Evolutionary conservation across 768 basidiomycete species (phyloP).

Genomic region (Mrakia hoshinonis): DNA sequence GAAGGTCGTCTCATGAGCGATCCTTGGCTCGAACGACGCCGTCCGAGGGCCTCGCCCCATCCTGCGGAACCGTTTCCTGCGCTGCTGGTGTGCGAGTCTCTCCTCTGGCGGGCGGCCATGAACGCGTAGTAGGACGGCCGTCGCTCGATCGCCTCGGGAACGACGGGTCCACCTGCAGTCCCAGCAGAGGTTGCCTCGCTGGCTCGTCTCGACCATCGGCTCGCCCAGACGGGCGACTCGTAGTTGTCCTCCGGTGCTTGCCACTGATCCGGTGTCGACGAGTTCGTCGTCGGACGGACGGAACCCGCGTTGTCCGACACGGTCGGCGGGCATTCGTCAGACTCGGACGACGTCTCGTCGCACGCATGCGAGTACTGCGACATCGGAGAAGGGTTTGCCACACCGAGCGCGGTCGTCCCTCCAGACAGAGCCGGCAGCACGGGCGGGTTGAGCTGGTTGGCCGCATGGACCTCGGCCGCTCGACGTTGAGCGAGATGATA

Average conservation of each 20-base stretch:
- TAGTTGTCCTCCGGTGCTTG: conserved; percentile 12
- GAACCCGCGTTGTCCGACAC: background rate
- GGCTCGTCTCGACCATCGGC: conserved; percentile 4
- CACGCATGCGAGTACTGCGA: conserved; percentile 14
- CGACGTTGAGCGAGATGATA: conserved; percentile 12
- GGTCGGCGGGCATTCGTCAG: conserved; percentile 1
- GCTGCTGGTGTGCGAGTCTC: no score
- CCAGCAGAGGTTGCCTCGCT: background rate
- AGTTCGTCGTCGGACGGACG: background rate
- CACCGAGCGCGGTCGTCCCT: background rate
- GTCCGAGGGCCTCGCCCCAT: background rate
- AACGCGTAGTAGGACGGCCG: no score
- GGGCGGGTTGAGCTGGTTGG: background rate
- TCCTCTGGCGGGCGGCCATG: no score
- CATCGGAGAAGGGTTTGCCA: background rate
- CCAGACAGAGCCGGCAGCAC: conserved; percentile 4
- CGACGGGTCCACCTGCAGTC: background rate
- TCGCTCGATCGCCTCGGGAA: no score
- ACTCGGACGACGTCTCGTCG: background rate
- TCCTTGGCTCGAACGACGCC: no score
- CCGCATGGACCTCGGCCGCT: background rate
- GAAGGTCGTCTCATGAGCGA: no score
- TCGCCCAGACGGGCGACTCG: conserved; percentile 13
- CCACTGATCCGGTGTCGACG: background rate
- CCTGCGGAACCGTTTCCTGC: background rate